Conservation (phyloP, 345 rosid species). For the Turritis glabra region DNA sequence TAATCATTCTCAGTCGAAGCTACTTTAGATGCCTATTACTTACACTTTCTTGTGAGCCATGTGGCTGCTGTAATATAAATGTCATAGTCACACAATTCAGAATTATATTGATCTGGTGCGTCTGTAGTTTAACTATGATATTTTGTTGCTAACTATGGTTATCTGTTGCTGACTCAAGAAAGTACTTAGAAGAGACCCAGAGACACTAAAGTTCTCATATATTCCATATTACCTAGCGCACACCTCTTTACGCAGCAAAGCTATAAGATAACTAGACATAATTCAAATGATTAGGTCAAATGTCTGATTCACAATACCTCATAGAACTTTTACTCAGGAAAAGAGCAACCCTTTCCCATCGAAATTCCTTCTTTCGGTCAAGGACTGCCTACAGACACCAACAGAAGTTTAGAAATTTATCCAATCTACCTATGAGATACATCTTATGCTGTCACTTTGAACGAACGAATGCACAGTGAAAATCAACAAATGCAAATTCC, state of each 20-base stretch:
- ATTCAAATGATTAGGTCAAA: not conserved
- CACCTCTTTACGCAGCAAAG: not conserved
- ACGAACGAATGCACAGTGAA: not conserved
- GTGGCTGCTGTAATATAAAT: not conserved
- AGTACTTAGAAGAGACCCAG: not conserved
- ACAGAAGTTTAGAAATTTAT: constrained; percentile 6
- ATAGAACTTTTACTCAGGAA: constrained; percentile 68
- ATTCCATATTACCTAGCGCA: not conserved
- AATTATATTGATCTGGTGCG: not conserved
- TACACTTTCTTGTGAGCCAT: not conserved
- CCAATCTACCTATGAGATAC: not conserved
- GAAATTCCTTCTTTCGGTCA: constrained; percentile 77
- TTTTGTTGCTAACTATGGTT: not conserved
- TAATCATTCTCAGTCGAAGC: not conserved
- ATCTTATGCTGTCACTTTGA: not conserved
- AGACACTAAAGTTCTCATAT: not conserved
- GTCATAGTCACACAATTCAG: not conserved
- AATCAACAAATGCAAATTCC: not conserved
- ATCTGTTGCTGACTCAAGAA: not conserved
- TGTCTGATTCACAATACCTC: constrained; percentile 46
- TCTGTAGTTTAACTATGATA: not conserved
- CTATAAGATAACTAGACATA: constrained; percentile 7
- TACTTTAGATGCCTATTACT: constrained; percentile 2
- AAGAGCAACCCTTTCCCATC: constrained; percentile 77
- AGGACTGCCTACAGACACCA: constrained; percentile 64